These are phyloP conservation scores for Asclepias syriaca DNA, from an alignment of 257 asterid genomes.

Conservation along the genomic window DNA sequence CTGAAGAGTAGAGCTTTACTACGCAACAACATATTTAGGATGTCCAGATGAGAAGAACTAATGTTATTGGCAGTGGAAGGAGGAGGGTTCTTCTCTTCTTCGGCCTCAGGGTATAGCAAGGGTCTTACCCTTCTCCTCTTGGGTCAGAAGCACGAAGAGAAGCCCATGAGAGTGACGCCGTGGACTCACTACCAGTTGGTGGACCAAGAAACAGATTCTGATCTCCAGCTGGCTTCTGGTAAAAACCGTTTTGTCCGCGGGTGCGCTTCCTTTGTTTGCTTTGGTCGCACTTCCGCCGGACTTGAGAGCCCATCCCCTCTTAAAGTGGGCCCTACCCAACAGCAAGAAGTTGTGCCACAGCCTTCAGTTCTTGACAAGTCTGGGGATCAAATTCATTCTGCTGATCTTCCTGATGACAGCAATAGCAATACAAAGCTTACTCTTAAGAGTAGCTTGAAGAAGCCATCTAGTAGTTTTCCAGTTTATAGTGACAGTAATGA, in stretches of 20 bases:
- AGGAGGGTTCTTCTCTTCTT: constrained; percentile 98
- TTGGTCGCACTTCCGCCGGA: constrained; percentile 73
- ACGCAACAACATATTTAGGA: constrained; percentile 22
- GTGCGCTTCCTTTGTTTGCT: constrained; percentile 81
- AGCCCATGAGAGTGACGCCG: constrained; percentile 98
- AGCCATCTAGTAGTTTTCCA: constrained; percentile 26
- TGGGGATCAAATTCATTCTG: constrained; percentile 26
- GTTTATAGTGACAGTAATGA: constrained; percentile 23
- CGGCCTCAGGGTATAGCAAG: constrained; percentile 98
- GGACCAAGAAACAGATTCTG: constrained; percentile 77
- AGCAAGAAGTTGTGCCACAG: constrained; percentile 41
- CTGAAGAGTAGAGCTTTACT: constrained; percentile 7
- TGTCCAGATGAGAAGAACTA: constrained; percentile 84
- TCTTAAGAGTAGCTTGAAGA: constrained; percentile 80
- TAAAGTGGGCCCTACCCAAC: constrained; percentile 69
- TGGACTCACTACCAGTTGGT: constrained; percentile 98
- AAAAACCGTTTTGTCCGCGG: constrained; percentile 64
- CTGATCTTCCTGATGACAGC: constrained; percentile 32
- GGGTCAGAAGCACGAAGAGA: constrained; percentile 82
- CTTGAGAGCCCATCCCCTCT: constrained; percentile 62
- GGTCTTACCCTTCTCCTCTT: constrained; percentile 86
- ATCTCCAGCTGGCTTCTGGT: constrained; percentile 90
- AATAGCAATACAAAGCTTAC: constrained; percentile 28
- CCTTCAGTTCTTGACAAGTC: constrained; percentile 36
- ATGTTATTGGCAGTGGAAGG: constrained; percentile 99